Conservation (phyloP, 495 filamentous ascomycete genomes). For the Talaromyces adpressus region DNA sequence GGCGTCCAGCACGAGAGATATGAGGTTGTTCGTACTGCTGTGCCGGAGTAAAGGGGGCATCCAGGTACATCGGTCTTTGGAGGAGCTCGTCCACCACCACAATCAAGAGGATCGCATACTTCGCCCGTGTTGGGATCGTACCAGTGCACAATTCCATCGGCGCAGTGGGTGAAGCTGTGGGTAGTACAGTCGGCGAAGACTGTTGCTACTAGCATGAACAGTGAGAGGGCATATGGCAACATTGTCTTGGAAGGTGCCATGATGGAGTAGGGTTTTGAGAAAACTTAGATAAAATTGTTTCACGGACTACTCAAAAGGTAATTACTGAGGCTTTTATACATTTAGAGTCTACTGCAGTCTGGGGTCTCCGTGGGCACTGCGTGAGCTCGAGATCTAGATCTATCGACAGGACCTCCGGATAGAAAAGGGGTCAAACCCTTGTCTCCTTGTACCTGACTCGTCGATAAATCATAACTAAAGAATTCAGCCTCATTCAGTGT, state of each 20-base stretch:
- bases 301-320: neutral
- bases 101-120: conserved; percentile 55
- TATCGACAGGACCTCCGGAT: neutral
- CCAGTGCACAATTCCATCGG: conserved; percentile 39
- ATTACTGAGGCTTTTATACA: neutral
- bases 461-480: neutral
- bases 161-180: conserved; percentile 15
- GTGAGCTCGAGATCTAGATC: neutral
- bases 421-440: neutral
- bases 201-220: conserved; percentile 12
- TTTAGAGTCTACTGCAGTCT: neutral
- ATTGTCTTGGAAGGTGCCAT: conserved; percentile 7
- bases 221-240: conserved; percentile 9
- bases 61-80: conserved; percentile 54
- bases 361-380: neutral
- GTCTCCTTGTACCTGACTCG: neutral
- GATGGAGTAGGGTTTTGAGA: neutral
- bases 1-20: conserved; percentile 35
- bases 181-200: conserved; percentile 12
- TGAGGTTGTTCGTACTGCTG: conserved; percentile 35
- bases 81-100: conserved; percentile 57
- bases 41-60: conserved; percentile 51
- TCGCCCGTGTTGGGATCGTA: conserved; percentile 52
- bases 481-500: neutral
- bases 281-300: neutral